Evolutionary conservation across 2,329 filamentous ascomycete species (phyloP).

Genomic region (Colletotrichum sp.): DNA sequence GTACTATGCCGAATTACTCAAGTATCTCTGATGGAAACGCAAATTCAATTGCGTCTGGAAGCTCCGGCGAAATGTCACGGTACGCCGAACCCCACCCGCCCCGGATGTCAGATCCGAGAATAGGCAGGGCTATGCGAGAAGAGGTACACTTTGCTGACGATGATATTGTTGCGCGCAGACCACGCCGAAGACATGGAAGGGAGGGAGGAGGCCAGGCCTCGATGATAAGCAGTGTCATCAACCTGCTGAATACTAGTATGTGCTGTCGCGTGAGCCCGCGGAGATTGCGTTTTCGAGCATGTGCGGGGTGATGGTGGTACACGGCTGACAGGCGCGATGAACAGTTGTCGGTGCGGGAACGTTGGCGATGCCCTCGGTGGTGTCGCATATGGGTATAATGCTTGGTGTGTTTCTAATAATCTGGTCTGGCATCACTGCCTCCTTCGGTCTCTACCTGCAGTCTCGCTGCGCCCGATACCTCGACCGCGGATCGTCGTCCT

Average conservation of each 20-base stretch:
- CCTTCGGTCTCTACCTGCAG: conserved; percentile 94
- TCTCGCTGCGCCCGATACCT: conserved; percentile 91
- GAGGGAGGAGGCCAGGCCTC: conserved; percentile 82
- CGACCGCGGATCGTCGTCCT: conserved; percentile 85
- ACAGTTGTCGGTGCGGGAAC: conserved; percentile 92
- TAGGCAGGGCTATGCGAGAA: neutral
- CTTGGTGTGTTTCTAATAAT: conserved; percentile 84
- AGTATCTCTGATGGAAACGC: conserved; percentile 55
- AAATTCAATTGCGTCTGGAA: conserved; percentile 21
- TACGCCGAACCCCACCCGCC: neutral
- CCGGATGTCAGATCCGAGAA: neutral
- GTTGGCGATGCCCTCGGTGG: conserved; percentile 91
- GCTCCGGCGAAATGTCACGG: conserved; percentile 22
- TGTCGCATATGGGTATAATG: conserved; percentile 94
- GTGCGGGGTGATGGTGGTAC: neutral
- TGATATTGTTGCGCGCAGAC: conserved; percentile 36
- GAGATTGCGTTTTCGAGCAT: neutral
- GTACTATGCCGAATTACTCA: conserved; percentile 58
- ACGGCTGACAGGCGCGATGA: conserved; percentile 16
- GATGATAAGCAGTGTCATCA: conserved; percentile 91
- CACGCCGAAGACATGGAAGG: conserved; percentile 70
- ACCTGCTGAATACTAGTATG: conserved; percentile 94
- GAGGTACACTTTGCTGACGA: neutral
- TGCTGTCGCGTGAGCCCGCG: neutral
- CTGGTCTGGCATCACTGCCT: conserved; percentile 88